Conservation (phyloP, 2,329 filamentous ascomycete species). For the Dactylonectria macrodidyma region DNA sequence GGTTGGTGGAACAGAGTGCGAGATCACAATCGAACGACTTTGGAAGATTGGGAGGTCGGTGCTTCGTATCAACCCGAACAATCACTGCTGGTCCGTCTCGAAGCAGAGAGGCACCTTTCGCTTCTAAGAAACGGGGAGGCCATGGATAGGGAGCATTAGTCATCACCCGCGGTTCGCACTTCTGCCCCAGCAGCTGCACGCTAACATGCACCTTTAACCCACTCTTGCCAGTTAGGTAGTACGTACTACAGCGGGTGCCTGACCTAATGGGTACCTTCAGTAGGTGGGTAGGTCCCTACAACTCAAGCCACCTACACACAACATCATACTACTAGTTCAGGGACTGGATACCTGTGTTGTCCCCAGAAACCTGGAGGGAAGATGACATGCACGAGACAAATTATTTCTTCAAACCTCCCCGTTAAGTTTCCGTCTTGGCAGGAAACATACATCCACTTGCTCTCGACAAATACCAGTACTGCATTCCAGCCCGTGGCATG, state of each 20-base stretch:
- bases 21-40: conserved; percentile 38
- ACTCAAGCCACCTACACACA: too few relatives aligned
- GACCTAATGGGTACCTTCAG: neutral
- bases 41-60: conserved; percentile 33
- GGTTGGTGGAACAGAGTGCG: neutral
- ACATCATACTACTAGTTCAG: too few relatives aligned
- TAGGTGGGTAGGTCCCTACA: too few relatives aligned
- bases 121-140: conserved; percentile 17
- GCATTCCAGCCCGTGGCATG: neutral
- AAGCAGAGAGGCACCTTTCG: conserved; percentile 26
- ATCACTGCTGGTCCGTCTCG: conserved; percentile 30
- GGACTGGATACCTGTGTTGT: too few relatives aligned
- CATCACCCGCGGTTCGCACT: conserved; percentile 20
- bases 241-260: neutral
- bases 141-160: conserved; percentile 24
- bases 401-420: neutral
- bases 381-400: too few relatives aligned
- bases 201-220: conserved; percentile 2
- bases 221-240: neutral
- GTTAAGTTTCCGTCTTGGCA: neutral
- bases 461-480: neutral
- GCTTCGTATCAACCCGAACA: conserved; percentile 30
- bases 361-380: too few relatives aligned
- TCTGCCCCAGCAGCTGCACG: neutral
- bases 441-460: too few relatives aligned